Base-by-base conservation (phyloP, 192 early-diverging fungal genomes). In the Coemansia sp. region DNA sequence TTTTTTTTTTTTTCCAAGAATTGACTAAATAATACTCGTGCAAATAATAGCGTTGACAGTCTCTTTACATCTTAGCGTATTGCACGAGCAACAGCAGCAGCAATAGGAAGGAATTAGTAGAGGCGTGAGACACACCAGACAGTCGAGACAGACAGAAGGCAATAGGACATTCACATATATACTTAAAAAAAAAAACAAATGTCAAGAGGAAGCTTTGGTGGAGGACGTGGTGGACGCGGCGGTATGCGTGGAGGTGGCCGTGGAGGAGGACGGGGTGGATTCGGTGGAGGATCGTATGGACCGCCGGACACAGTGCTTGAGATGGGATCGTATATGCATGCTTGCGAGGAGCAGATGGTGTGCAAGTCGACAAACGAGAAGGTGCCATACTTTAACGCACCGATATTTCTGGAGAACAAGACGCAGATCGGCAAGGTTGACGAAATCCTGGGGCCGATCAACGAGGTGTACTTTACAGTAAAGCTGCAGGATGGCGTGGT, bases 331-430 rank as follows among this genome's bases (percentile, higher is more conserved):
- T 97, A 93, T 73, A 81, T 94, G 82, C 95, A 99, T 75, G 85
- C 90, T 34, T 99, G 97, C 73, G 94, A 99, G 74, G 94, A 94
- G 56, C 94, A 99, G 81, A 94, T 97, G 86, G 95, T 99, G 28
- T 97, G 94, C 82, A 86, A 85, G 65, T 93, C 91, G 26, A 90
- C 88, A 60, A 94, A 91, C 81, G 63, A 81, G 51, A 92, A 98
- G 77, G 90, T 99, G 67, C 97, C 97, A 23, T 99, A 96, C 83
- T 99, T 99, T 85, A 99, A 97, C 72, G 97, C 97, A 2, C 95
- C 97, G 49, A 95, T 99, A 61, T 99, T 88, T 84, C 85, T 96
- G 30, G 92, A 97, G 72, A 96, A 97, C 86, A 99, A 99, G 86
- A 91, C 90, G 56, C 94, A 94, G 80, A 97, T 99, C 69, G 97